phyloP scores from a whole-genome alignment of 1,284 basidiomycete genomes.

The Microbotryum lychnidis-dioicae region DNA sequence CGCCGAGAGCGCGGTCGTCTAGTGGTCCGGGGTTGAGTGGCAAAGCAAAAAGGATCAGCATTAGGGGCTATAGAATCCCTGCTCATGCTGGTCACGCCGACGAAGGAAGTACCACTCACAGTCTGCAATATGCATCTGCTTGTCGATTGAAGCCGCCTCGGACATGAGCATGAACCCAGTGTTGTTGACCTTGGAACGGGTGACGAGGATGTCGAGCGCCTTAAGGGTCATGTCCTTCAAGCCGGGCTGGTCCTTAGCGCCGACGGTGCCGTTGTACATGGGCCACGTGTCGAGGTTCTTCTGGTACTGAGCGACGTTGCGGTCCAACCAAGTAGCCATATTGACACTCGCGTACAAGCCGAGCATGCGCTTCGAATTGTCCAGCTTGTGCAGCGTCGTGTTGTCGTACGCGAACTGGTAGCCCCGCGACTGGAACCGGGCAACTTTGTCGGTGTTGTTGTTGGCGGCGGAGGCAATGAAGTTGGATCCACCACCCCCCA shows the following conservation, averaged over 20 bases:
- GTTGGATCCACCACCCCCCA: slow-evolving; percentile 25
- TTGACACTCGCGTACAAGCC: slow-evolving; percentile 42
- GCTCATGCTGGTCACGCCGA: neutral
- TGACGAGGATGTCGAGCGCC: slow-evolving; percentile 42
- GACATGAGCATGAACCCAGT: slow-evolving; percentile 43
- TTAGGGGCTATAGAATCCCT: neutral
- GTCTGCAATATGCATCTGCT: slow-evolving; percentile 34
- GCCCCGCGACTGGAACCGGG: slow-evolving; percentile 37
- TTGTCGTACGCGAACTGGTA: slow-evolving; percentile 43
- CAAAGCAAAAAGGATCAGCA: neutral
- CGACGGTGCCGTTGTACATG: slow-evolving; percentile 9
- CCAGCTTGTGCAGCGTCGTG: slow-evolving; percentile 38
- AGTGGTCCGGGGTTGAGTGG: neutral
- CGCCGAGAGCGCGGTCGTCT: slow-evolving; percentile 43
- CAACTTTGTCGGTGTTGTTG: slow-evolving; percentile 38
- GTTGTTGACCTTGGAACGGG: slow-evolving; percentile 38
- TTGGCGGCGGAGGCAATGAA: slow-evolving; percentile 26
- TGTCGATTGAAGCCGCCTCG: slow-evolving; percentile 44
- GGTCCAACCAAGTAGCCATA: slow-evolving; percentile 42
- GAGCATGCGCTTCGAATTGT: slow-evolving; percentile 40
- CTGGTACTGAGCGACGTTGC: slow-evolving; percentile 38
- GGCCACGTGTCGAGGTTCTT: slow-evolving; percentile 34
- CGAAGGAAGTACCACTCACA: neutral
- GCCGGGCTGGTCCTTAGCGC: slow-evolving; percentile 40
- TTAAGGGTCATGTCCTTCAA: slow-evolving; percentile 46